Evolutionary conservation across 805 yeast genomes (phyloP), one percentile per base, ranked within the genome.

Genomic region (Schwanniomyces yamadae): DNA sequence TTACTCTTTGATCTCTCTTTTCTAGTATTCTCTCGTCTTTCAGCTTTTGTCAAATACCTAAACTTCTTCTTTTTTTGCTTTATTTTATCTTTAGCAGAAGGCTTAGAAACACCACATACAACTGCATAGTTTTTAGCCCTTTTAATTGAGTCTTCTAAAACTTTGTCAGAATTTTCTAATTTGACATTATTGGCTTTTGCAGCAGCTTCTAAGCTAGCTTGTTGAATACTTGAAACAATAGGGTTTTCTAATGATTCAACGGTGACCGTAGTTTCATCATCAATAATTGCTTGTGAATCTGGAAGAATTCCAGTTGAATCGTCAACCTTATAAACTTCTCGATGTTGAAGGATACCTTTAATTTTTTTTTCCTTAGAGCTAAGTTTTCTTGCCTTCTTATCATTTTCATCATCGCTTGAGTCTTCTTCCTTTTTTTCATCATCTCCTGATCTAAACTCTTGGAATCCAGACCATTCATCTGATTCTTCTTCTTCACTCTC

Each of bases 81-180:
- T 8, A 52, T 50, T 45, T 59, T 59, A 22, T 51, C 54, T 36
- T 52, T 45, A 22, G 24, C 26, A 6, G 49, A 44, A 19, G 68
- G 61, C 46, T 77, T 74, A 27, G 70, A 59, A 46, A 71, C 74
- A 12, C 85, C 79, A 33, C 61, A 55, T 45, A 82, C 61, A 45
- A 75, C 77, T 1, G 96, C 97, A 51, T 91, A 89, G 54, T 85
- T 78, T 49, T 82, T 78, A 2, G 97, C 97, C 52, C 86, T 72
- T 33, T 77, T 72, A 33, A 91, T 79, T 34, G 95, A 82, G 42
- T 79, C 75, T 28, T 84, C 80, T 40, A 91, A 65, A 1, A 91
- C 78, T 43, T 80, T 77, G 33, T 82, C 77, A 5, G 91, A 75
- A 51, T 77, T 74, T 11, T 70, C 69, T 46, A 90, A 63, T 49